phyloP scores from a whole-genome alignment of 2,329 filamentous ascomycete species.

The Aureobasidium musti region DNA sequence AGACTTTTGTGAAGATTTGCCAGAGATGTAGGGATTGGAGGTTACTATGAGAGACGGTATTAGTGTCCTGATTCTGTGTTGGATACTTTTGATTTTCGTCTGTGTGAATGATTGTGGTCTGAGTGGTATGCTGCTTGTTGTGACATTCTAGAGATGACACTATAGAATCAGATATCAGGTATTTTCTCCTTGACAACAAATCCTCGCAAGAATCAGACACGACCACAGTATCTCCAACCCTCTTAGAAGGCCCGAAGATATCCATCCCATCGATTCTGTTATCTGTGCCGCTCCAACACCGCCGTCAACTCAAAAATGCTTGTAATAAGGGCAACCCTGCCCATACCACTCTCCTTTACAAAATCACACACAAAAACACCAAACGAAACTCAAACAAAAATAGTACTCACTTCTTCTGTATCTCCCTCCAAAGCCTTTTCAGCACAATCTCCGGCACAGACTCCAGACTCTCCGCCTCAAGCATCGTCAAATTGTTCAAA shows the following conservation, averaged over 20 bases:
- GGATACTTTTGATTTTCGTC: no score
- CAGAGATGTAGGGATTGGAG: slow-evolving; percentile 7
- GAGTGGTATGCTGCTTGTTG: not conserved
- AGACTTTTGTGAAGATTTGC: slow-evolving; percentile 8
- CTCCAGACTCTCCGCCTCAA: slow-evolving; percentile 32
- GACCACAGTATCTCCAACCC: no score
- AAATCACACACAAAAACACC: not conserved
- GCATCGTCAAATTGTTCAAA: slow-evolving; percentile 30
- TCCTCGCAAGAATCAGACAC: not conserved
- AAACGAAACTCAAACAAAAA: not conserved
- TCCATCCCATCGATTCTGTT: not conserved
- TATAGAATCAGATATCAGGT: not conserved
- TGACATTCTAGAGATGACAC: no score
- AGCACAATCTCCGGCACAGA: slow-evolving; percentile 28
- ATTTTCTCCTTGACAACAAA: not conserved
- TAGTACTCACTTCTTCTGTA: slow-evolving; percentile 27
- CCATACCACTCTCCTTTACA: not conserved
- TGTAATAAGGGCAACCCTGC: slow-evolving; percentile 8
- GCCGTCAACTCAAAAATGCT: not conserved
- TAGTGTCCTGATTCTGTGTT: not conserved
- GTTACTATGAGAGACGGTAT: not conserved
- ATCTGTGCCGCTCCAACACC: not conserved
- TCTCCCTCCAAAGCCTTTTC: slow-evolving; percentile 31
- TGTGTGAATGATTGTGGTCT: not conserved
- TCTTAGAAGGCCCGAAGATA: no score